Base-by-base conservation (phyloP, 2,329 filamentous ascomycete genomes). In the Fusarium proliferatum region DNA sequence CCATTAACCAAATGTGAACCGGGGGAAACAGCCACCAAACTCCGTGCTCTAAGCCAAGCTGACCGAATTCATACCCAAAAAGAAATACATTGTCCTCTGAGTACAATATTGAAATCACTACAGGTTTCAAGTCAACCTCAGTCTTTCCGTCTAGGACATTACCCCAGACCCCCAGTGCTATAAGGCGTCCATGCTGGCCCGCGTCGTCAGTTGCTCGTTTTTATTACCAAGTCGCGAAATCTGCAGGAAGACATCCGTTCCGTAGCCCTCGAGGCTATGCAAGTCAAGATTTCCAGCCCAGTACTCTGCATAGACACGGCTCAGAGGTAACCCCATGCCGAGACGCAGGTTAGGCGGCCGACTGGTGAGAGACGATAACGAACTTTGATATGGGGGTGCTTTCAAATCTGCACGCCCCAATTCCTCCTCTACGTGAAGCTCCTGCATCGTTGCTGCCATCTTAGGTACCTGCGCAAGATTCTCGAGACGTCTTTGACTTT, bases 191-290 rank as follows among this genome's bases (percentile, higher is more conserved):
- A 95, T 94, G 73, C 88, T 90, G 33, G 93, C 93, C 77, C 93
- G 86, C 34, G 90, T 94, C 6, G 89, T 94, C 70, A 99, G 86
- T 82, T 97, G 94, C 85, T 99, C 96, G 79, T 98, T 98, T 87
- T 97, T 98, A 82, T 99, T 99, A 26, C 96, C 96, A 64, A 99
- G 86, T 81, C 97, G 97, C 9, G 94, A 97, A 68, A 99, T 97
- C 80, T 98, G 95, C 72, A 99, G 84, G 79, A 99, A 99, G 1
- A 94, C 95, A 84, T 99, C 96, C 11, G 97, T 94, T 19, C 96
- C 96, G 80, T 98, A 98, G 2, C 96, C 97, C 80, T 98, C 96
- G 12, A 99, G 85, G 79, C 93, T 98, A 81, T 98, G 96, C 66
- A 98, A 83, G 78, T 97, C 93, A 13, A 99, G 85, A 77, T 90